Conservation (phyloP, 139 green algal genomes). For the Trebouxia sp. region DNA sequence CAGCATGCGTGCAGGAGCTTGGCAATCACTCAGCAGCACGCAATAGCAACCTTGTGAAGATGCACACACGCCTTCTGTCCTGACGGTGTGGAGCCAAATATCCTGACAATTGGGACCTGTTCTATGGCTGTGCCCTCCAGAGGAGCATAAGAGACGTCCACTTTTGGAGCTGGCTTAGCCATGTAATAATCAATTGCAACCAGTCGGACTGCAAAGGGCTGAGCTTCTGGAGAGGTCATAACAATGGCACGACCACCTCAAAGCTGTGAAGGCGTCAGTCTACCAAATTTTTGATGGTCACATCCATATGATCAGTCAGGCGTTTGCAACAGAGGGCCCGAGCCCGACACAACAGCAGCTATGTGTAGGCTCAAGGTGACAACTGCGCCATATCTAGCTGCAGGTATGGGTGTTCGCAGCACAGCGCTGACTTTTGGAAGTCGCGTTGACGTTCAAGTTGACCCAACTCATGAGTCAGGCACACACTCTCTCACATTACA, state of each 20-base stretch:
- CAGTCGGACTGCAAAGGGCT: conserved; percentile 43
- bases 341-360: too few species aligned
- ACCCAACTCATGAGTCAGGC: not conserved
- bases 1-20: not conserved
- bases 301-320: too few species aligned
- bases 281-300: too few species aligned
- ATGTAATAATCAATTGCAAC: conserved; percentile 89
- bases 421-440: too few species aligned
- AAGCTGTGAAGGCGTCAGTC: too few species aligned
- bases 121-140: conserved; percentile 62
- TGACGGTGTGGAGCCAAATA: conserved; percentile 87
- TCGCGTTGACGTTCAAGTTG: too few species aligned
- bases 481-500: too few species aligned
- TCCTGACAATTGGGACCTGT: conserved; percentile 85
- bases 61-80: conserved; percentile 92
- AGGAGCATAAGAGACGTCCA: conserved; percentile 75
- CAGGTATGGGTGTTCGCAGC: too few species aligned
- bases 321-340: too few species aligned
- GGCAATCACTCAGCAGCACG: not conserved
- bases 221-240: not conserved
- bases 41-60: conserved; percentile 71
- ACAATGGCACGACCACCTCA: too few species aligned
- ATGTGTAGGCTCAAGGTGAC: too few species aligned
- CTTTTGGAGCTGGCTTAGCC: conserved; percentile 67
- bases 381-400: not conserved